Conservation (phyloP, 345 rosid species). For the Excoecaria agallocha region DNA sequence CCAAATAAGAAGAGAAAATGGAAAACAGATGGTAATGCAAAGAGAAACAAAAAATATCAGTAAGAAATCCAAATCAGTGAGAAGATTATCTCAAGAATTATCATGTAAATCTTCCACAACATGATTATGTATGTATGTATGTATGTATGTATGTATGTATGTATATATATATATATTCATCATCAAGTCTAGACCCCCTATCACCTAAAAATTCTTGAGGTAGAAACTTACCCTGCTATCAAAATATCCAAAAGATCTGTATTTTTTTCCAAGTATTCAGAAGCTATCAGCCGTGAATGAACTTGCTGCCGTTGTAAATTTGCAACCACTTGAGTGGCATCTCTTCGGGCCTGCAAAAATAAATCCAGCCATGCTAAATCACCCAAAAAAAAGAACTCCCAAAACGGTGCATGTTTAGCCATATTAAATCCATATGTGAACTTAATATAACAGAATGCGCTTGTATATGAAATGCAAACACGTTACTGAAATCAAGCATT, state of each 20-base stretch:
- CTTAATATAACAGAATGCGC: constrained; percentile 1
- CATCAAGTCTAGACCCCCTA: not conserved
- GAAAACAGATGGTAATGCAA: not conserved
- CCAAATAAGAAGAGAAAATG: not conserved
- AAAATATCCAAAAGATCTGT: constrained; percentile 81
- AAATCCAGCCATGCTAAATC: too few relatives aligned
- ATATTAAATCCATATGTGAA: not conserved
- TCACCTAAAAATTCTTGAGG: not conserved
- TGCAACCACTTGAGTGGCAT: constrained; percentile 97
- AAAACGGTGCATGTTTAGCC: not conserved
- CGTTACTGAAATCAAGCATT: not conserved
- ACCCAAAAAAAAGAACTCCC: not conserved
- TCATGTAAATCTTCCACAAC: not conserved
- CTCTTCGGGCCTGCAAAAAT: constrained; percentile 76
- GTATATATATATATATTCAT: constrained; percentile 12
- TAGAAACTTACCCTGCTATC: constrained; percentile 59
- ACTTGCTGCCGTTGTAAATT: constrained; percentile 97
- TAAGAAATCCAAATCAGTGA: not conserved
- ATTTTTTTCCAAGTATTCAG: constrained; percentile 84
- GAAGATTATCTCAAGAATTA: not conserved
- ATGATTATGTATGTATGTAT: too few relatives aligned
- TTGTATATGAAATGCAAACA: not conserved
- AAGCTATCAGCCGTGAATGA: constrained; percentile 80
- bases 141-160: too few relatives aligned
- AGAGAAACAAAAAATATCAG: not conserved